Conservation (phyloP, 202 grass and related monocot genomes). For the Setaria italica region DNA sequence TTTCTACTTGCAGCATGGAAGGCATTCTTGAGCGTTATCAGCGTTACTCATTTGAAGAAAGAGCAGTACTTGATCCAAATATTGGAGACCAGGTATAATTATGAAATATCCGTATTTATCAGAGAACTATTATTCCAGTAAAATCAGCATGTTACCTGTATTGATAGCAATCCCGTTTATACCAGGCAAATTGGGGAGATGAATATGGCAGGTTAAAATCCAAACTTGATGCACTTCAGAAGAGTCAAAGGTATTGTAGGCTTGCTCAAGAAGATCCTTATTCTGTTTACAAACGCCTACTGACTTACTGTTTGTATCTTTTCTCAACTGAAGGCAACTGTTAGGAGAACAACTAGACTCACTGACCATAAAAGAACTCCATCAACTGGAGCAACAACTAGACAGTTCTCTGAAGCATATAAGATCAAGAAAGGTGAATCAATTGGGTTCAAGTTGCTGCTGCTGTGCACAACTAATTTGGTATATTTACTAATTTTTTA, state of each 20-base stretch:
- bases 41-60: slow-evolving; percentile 74
- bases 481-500: neutral
- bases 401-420: slow-evolving; percentile 86
- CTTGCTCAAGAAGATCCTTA: slow-evolving; percentile 16
- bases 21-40: slow-evolving; percentile 80
- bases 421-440: slow-evolving; percentile 75
- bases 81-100: slow-evolving; percentile 64
- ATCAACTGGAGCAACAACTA: slow-evolving; percentile 89
- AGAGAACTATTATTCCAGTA: slow-evolving; percentile 21
- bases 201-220: slow-evolving; percentile 70
- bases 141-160: neutral
- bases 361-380: slow-evolving; percentile 75
- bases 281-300: slow-evolving; percentile 7
- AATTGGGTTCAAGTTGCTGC: slow-evolving; percentile 16
- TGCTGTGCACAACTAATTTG: neutral
- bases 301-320: neutral
- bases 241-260: slow-evolving; percentile 72
- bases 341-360: slow-evolving; percentile 85
- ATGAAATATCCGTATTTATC: neutral
- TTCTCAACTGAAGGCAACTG: slow-evolving; percentile 62
- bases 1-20: slow-evolving; percentile 60
- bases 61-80: slow-evolving; percentile 51
- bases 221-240: slow-evolving; percentile 76
- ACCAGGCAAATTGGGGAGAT: slow-evolving; percentile 66
- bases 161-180: slow-evolving; percentile 7